Evolutionary conservation across 2,329 filamentous ascomycete species (phyloP).

Genomic region (Helotiales sp.): DNA sequence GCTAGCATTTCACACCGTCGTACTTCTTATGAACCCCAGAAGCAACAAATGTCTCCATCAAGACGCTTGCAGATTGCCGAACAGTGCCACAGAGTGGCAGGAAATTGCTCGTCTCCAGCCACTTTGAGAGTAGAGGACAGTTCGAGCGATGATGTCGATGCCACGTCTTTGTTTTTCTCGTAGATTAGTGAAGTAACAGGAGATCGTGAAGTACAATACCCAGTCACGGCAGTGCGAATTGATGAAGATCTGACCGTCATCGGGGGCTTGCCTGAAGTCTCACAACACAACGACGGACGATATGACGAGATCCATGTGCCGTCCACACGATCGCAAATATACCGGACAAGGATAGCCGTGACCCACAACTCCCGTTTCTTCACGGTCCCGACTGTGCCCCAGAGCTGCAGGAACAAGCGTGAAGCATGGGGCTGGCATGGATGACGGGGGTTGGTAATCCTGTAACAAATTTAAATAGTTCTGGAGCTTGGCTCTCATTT

Average conservation of each 20-base stretch:
- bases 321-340: conserved; percentile 30
- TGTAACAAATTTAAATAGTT: neutral
- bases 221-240: neutral
- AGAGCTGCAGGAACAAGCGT: conserved; percentile 42
- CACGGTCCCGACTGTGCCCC: conserved; percentile 35
- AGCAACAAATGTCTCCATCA: conserved; percentile 28
- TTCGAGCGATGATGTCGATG: neutral
- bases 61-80: conserved; percentile 32
- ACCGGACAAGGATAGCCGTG: conserved; percentile 28
- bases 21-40: conserved; percentile 12
- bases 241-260: neutral
- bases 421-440: conserved; percentile 12
- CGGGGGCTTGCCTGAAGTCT: neutral
- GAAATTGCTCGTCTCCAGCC: conserved; percentile 11
- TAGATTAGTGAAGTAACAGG: neutral
- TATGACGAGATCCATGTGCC: conserved; percentile 29
- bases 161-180: neutral
- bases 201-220: neutral
- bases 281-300: conserved; percentile 8
- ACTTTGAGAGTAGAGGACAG: neutral
- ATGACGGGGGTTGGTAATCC: neutral
- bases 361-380: conserved; percentile 20
- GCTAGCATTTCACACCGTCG: conserved; percentile 3
- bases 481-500: neutral
- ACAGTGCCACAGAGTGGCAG: conserved; percentile 30